These are phyloP conservation scores for Camelina laxa DNA, from an alignment of 345 rosid genomes.

Conservation along the genomic window DNA sequence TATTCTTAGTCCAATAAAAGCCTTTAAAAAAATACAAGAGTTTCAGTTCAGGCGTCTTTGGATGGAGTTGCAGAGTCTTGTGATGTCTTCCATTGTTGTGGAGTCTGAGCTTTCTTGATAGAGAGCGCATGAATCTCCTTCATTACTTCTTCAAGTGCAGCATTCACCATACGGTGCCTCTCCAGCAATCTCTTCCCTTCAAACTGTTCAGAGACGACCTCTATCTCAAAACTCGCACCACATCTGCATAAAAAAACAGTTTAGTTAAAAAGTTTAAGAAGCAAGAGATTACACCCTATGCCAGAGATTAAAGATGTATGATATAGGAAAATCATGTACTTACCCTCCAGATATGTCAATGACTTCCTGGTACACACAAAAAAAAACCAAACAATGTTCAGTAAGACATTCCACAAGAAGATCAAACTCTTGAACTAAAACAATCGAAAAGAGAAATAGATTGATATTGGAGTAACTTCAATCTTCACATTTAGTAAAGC, in stretches of 20 bases:
- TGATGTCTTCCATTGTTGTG: slow-evolving; percentile 81
- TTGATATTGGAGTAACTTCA: neutral
- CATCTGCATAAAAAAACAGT: slow-evolving; percentile 53
- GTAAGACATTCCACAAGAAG: neutral
- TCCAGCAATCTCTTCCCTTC: slow-evolving; percentile 92
- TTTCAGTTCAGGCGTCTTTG: slow-evolving; percentile 28
- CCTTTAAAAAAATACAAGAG: neutral
- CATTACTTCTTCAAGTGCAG: slow-evolving; percentile 87
- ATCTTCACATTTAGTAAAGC: neutral
- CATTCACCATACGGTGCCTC: slow-evolving; percentile 85
- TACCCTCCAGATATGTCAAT: slow-evolving; percentile 98
- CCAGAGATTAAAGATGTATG: neutral
- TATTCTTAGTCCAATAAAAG: neutral
- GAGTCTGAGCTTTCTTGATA: slow-evolving; percentile 78
- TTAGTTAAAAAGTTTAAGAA: neutral
- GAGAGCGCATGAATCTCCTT: slow-evolving; percentile 95
- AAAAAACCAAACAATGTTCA: slow-evolving; percentile 3
- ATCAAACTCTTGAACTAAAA: neutral
- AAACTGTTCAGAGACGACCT: slow-evolving; percentile 75
- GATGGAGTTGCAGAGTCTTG: slow-evolving; percentile 45
- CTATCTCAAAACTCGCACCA: slow-evolving; percentile 79
- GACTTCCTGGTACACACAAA: slow-evolving; percentile 74
- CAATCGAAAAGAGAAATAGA: neutral
- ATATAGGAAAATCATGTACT: slow-evolving; percentile 12
- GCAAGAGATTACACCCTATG: neutral